These are phyloP conservation scores for Sarcodon sp. DNA, from an alignment of 768 basidiomycete genomes.

Conservation along the genomic window DNA sequence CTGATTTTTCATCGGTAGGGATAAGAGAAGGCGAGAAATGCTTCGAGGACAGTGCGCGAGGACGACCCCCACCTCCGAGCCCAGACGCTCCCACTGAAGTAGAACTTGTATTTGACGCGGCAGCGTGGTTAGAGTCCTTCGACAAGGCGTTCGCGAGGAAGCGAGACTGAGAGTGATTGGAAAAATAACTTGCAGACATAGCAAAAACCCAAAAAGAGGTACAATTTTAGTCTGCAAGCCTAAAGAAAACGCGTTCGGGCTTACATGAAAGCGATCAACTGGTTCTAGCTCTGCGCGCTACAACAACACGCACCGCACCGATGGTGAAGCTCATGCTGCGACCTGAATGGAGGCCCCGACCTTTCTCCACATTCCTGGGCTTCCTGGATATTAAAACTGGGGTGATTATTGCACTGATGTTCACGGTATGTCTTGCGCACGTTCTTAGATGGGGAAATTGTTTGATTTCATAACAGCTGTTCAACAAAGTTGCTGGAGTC, in stretches of 20 bases:
- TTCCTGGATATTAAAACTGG: slow-evolving; percentile 91
- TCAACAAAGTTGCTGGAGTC: slow-evolving; percentile 97
- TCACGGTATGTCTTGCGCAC: slow-evolving; percentile 49
- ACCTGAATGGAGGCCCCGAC: slow-evolving; percentile 76
- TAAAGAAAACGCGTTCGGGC: neutral
- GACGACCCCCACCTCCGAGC: slow-evolving; percentile 13
- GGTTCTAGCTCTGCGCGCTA: neutral
- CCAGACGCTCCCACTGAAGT: no score
- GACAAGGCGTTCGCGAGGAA: slow-evolving; percentile 42
- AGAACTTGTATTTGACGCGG: no score
- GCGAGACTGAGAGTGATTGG: slow-evolving; percentile 67
- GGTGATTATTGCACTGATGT: slow-evolving; percentile 76
- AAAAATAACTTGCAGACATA: slow-evolving; percentile 46
- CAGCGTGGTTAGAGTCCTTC: slow-evolving; percentile 6
- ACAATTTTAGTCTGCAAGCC: neutral
- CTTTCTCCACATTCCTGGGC: slow-evolving; percentile 73
- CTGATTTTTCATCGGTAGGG: slow-evolving; percentile 26
- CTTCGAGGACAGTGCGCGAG: slow-evolving; percentile 49
- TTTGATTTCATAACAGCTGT: slow-evolving; percentile 31
- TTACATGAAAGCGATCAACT: no score
- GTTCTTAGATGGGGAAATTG: neutral
- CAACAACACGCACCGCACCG: neutral
- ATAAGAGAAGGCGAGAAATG: slow-evolving; percentile 57
- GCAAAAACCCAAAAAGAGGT: neutral
- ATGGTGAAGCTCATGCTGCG: slow-evolving; percentile 71